A percentile compares a stretch with the other conserved stretches of the same genome.
Conservation (phyloP, 2,329 filamentous ascomycete species). For the Knoxdaviesia proteae region DNA sequence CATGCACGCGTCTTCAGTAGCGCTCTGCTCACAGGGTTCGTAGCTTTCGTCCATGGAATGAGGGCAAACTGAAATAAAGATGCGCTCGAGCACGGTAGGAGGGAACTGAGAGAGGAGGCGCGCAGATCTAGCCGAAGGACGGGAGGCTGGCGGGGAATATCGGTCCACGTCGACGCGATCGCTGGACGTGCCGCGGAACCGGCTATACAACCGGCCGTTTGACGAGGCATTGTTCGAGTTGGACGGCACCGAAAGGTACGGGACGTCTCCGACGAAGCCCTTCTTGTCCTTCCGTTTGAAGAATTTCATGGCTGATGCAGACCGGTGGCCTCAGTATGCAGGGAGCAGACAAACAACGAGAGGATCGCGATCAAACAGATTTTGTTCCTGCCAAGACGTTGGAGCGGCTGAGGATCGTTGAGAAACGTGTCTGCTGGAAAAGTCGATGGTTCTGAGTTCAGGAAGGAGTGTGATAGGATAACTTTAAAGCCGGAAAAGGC, state of each 20-base stretch:
- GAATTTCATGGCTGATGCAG: conserved; percentile 4
- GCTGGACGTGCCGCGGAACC: too few relatives aligned
- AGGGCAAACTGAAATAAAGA: conserved; percentile 69
- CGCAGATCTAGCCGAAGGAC: conserved; percentile 19
- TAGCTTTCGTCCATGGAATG: conserved; percentile 61
- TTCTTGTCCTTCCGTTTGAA: conserved; percentile 17
- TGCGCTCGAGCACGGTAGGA: conserved; percentile 46
- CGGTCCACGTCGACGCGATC: too few relatives aligned
- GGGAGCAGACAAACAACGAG: too few relatives aligned
- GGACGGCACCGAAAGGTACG: conserved; percentile 6
- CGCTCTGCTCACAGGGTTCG: conserved; percentile 63
- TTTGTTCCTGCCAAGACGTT: too few relatives aligned
- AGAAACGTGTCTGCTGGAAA: not conserved
- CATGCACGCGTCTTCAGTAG: conserved; percentile 67
- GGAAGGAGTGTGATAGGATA: too few relatives aligned
- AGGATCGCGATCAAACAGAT: too few relatives aligned
- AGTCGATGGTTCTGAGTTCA: too few relatives aligned
- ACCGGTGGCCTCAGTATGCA: too few relatives aligned
- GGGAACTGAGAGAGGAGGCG: conserved; percentile 35
- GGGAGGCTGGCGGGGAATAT: too few relatives aligned
- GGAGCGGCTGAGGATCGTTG: not conserved
- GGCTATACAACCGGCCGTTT: too few relatives aligned
- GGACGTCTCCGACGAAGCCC: conserved; percentile 12
- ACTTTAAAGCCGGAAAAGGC: not conserved
- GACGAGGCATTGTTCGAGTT: too few relatives aligned